Conservation (phyloP, 139 green algal species). For the Asterochloris erici region DNA sequence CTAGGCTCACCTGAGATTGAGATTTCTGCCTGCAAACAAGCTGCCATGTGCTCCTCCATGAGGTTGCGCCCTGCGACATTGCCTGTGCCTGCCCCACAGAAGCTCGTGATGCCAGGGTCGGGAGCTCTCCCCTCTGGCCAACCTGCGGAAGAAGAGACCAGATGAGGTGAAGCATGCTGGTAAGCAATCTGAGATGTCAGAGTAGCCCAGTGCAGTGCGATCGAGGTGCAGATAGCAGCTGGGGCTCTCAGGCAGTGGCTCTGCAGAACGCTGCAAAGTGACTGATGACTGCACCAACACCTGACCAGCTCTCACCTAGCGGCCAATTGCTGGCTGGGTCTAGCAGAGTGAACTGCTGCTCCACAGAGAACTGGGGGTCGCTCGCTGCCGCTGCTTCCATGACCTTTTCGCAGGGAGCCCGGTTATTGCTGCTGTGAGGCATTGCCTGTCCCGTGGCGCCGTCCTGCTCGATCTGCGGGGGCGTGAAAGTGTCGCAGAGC, state of each 20-base stretch:
- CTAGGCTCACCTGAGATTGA: constrained; percentile 1
- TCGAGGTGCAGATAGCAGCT: background rate
- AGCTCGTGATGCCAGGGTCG: background rate
- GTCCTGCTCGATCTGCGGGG: constrained; percentile 2
- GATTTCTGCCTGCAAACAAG: constrained; percentile 61
- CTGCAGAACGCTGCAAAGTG: too few relatives aligned
- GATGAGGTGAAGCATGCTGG: too few relatives aligned
- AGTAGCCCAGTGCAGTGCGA: background rate
- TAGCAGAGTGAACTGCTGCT: constrained; percentile 75
- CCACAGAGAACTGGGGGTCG: constrained; percentile 48
- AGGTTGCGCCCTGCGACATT: constrained; percentile 39
- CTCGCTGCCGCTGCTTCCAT: constrained; percentile 22
- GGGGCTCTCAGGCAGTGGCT: background rate
- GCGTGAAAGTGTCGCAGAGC: constrained; percentile 65
- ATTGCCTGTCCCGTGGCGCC: background rate
- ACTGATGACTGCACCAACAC: too few relatives aligned
- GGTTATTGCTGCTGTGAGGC: constrained; percentile 55
- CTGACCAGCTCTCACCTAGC: background rate
- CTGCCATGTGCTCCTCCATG: constrained; percentile 54
- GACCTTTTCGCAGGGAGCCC: constrained; percentile 34
- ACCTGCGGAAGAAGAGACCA: background rate
- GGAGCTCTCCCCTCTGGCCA: constrained; percentile 25
- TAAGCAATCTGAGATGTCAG: background rate
- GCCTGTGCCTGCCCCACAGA: constrained; percentile 30
- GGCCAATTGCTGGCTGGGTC: constrained; percentile 31